Evolutionary conservation across 495 filamentous ascomycete genomes (phyloP), one percentile per base, ranked within the genome.

Genomic region (Penicillium pulvis): DNA sequence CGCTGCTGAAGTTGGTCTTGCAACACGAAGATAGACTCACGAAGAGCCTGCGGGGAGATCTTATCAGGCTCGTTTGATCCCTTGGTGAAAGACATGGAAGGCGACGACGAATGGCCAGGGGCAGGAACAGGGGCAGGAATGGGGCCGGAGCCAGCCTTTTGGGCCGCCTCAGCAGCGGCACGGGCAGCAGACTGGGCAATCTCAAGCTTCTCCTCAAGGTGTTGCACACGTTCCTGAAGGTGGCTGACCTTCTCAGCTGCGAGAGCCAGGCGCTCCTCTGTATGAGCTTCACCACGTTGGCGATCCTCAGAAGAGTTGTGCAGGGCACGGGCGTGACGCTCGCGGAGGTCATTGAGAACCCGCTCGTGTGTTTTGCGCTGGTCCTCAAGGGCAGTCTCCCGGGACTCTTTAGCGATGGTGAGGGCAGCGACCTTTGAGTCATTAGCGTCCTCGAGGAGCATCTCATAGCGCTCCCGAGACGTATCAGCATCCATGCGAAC

Each of bases 1-100:
- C 94, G 92, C 66, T 93, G 90, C 66, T 97, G 93, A 45, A 98
- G 84, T 67, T 98, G 94, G 69, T 96, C 93, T 70, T 98, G 95
- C 28, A 98, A 83, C 20, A 97, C 94, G 67, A 95, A 81, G 66
- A 98, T 96, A 7, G 93, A 96, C 73, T 98, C 95, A 24, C 94
- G 88, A 36, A 98, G 83, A 11, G 94, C 94, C 71, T 97, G 92
- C 6, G 92, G 91, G 14, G 92, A 96, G 53, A 95, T 90, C 79
- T 90, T 94, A 66, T 94, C 90, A 0, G 90, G 90, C 23, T 85
- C 71, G 20, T 83, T 78, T 44, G 86, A 79, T 49, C 64, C 72
- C 65, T 75, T 66, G 55, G 53, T 68, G 63, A 69, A 72, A 10
- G 76, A 70, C 63, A 80, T 71, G 4, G 76, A 80, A 26, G 76